Percentiles rank a stretch among this genome's conserved stretches.
phyloP scores from a whole-genome alignment of 495 filamentous ascomycete genomes.

The Penicillium verhagenii region DNA sequence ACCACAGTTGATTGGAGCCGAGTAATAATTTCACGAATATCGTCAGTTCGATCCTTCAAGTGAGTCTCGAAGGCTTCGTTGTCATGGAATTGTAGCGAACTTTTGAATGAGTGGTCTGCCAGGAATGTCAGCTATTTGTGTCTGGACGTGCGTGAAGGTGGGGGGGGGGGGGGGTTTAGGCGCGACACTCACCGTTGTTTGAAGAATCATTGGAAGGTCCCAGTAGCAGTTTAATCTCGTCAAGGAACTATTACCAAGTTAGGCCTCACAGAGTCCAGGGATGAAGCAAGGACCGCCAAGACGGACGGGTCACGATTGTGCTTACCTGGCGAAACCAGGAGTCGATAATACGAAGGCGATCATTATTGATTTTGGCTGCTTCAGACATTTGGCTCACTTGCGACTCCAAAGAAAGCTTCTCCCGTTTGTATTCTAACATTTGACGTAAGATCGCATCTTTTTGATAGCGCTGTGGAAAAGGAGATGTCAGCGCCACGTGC shows the following conservation, averaged over 20 bases:
- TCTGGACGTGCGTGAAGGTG: not conserved
- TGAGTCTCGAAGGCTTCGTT: constrained; percentile 70
- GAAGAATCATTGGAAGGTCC: constrained; percentile 51
- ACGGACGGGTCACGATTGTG: not conserved
- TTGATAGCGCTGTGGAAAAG: constrained; percentile 71
- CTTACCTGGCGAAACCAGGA: constrained; percentile 88
- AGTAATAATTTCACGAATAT: constrained; percentile 61
- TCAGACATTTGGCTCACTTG: constrained; percentile 75
- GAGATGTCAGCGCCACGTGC: constrained; percentile 7
- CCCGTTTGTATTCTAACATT: constrained; percentile 95
- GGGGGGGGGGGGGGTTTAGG: not conserved
- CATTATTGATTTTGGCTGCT: constrained; percentile 75
- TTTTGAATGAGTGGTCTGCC: constrained; percentile 31
- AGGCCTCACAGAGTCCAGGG: not conserved
- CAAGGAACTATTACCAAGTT: constrained; percentile 61
- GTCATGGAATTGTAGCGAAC: constrained; percentile 37
- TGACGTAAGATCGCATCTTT: constrained; percentile 97
- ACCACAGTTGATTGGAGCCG: constrained; percentile 49
- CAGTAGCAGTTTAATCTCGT: constrained; percentile 75
- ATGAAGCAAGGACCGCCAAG: not conserved
- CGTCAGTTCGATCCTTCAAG: constrained; percentile 58
- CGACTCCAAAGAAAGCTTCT: constrained; percentile 72
- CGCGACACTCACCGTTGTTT: constrained; percentile 54
- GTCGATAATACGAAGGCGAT: constrained; percentile 86
- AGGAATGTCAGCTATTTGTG: constrained; percentile 17